A percentile compares a stretch with the other conserved stretches of the same genome.
These are phyloP conservation scores for Eucalyptus rudis DNA, from an alignment of 345 rosid species.

Conservation along the genomic window DNA sequence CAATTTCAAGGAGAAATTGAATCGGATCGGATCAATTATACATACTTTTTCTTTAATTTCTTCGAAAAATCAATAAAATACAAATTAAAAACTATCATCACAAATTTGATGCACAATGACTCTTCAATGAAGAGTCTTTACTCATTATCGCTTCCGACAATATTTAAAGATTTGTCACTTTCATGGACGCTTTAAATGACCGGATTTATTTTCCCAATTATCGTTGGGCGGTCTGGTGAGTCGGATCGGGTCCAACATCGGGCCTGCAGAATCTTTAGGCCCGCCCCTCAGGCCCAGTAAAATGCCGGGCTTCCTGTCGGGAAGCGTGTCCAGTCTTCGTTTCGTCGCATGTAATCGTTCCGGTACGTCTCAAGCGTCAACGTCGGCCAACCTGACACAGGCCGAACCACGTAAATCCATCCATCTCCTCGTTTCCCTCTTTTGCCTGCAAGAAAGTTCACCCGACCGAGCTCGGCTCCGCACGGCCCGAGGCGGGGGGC, in stretches of 20 bases:
- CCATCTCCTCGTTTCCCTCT: not conserved
- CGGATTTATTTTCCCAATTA: not conserved
- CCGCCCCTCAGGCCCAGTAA: not conserved
- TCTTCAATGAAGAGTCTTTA: too few relatives aligned
- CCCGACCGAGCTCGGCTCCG: not conserved
- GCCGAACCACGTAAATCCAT: not conserved
- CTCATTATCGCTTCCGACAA: too few relatives aligned
- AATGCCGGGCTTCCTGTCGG: not conserved
- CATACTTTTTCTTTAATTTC: too few relatives aligned
- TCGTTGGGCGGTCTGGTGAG: not conserved
- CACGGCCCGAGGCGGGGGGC: not conserved
- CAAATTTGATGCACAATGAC: too few relatives aligned
- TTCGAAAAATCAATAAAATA: too few relatives aligned
- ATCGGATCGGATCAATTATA: accelerated
- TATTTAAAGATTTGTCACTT: too few relatives aligned
- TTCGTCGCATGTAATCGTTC: not conserved
- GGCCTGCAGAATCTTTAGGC: not conserved
- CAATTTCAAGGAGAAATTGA: too few relatives aligned
- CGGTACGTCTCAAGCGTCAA: not conserved
- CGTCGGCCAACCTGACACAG: not conserved
- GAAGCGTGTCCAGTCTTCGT: not conserved
- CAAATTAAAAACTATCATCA: too few relatives aligned
- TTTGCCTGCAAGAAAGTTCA: not conserved
- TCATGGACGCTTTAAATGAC: too few relatives aligned
- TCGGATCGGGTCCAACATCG: not conserved